Percentiles rank a stretch among this genome's conserved stretches.
phyloP scores from a whole-genome alignment of 495 filamentous ascomycete genomes.

The Cercophora samala region DNA sequence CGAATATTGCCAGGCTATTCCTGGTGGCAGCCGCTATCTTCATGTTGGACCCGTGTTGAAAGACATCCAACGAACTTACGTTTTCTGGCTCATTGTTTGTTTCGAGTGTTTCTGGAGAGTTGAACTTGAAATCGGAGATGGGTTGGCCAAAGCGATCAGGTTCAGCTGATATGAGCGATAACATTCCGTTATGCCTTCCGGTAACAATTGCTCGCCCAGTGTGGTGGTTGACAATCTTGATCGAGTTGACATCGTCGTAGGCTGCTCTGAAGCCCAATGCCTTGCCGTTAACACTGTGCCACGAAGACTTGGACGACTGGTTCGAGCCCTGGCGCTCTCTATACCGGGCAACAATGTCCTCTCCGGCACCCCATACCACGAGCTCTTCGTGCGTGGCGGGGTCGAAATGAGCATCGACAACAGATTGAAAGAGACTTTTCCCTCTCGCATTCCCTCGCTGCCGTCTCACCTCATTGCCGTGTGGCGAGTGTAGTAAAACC shows the following conservation, averaged over 20 bases:
- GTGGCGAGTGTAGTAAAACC: conserved; percentile 14
- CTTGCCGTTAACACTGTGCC: conserved; percentile 32
- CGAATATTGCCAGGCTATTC: conserved; percentile 32
- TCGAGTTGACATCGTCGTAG: conserved; percentile 40
- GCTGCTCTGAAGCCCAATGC: conserved; percentile 31
- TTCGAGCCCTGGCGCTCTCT: conserved; percentile 24
- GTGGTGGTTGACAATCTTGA: conserved; percentile 34
- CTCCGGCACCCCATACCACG: conserved; percentile 45
- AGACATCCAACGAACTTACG: conserved; percentile 39
- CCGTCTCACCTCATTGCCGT: conserved; percentile 1
- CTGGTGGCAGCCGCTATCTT: conserved; percentile 31
- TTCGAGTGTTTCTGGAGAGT: neutral
- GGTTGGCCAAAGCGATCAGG: conserved; percentile 33
- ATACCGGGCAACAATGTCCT: conserved; percentile 39
- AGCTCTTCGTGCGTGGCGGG: conserved; percentile 36
- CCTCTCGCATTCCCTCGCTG: conserved; percentile 1
- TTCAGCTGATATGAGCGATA: conserved; percentile 39
- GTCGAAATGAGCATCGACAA: conserved; percentile 40
- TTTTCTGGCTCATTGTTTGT: conserved; percentile 21
- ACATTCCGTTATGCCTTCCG: conserved; percentile 43
- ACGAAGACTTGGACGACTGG: conserved; percentile 25
- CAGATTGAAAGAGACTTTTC: conserved; percentile 31
- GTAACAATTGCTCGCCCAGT: conserved; percentile 32
- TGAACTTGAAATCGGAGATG: conserved; percentile 29
- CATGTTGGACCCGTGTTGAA: conserved; percentile 8